A percentile compares a stretch with the other conserved stretches of the same genome.
Evolutionary conservation across 306 rosid species (phyloP).

Genomic region (Quercus variabilis): DNA sequence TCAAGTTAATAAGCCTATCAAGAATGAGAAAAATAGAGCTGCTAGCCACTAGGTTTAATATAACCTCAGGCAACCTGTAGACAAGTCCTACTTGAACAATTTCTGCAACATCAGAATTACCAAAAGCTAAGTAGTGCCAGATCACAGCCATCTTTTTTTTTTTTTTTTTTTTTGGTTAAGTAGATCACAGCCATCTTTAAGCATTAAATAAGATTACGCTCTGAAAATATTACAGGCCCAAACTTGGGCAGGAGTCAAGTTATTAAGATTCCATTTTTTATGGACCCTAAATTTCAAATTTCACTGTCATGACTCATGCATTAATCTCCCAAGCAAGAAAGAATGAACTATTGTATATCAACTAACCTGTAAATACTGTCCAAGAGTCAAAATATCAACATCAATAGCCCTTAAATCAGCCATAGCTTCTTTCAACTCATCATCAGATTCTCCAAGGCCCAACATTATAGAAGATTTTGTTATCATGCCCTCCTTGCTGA

Average conservation of each 20-base stretch:
- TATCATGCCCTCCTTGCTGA: conserved; percentile 80
- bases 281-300: neutral
- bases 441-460: conserved; percentile 94
- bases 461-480: conserved; percentile 95
- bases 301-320: neutral
- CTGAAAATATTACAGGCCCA: neutral
- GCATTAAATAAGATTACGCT: neutral
- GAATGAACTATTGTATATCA: conserved; percentile 6
- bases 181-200: conserved; percentile 5
- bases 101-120: conserved; percentile 12
- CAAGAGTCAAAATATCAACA: conserved; percentile 93
- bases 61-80: conserved; percentile 13
- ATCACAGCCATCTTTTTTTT: neutral
- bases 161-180: no score
- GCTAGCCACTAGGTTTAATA: neutral
- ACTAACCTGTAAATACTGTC: conserved; percentile 94
- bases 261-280: neutral
- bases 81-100: neutral
- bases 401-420: conserved; percentile 75
- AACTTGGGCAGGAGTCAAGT: neutral
- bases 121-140: neutral
- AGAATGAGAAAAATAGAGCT: neutral
- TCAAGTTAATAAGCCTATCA: neutral
- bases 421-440: conserved; percentile 77
- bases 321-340: no score